Base-by-base conservation (phyloP, 2,329 filamentous ascomycete species). In the Torrubiellomyces zombiae region DNA sequence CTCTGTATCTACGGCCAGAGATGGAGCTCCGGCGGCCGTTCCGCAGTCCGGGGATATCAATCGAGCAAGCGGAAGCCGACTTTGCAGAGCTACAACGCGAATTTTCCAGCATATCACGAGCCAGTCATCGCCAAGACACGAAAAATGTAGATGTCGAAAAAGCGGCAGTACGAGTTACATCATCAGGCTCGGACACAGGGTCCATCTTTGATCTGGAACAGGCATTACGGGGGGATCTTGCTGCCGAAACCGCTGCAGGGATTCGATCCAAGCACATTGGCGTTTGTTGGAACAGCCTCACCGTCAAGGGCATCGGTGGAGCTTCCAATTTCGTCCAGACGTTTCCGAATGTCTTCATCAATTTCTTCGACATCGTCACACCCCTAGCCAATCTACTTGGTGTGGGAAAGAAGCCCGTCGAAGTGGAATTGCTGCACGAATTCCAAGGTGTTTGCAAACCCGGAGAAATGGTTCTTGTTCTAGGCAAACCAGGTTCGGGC, bases 391-490 rank as follows among this genome's bases (percentile, higher is more conserved):
- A 55, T 11, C 39, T 82, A 7, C 51, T 85, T 2, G 75, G 78
- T 0, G 41, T 71, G 10, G 69, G 71, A 1, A 67, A 67, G 28
- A 79, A 78, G 45, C 73, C 73, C 3, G 58, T 57, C 16, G 76
- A 91, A 44, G 66, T 74, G 20, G 74, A 80, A 5, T 73, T 92
- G 22, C 52, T 92, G 14, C 63, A 80, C 32, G 58, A 67, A 34
- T 89, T 85, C 53, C 61, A 59, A 25, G 77, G 75, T 16, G 61
- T 78, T 1, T 68, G 71, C 28, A 72, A 75, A 34, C 78, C 81
- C 0, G 85, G 83, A 1, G 83, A 93, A 56, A 92, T 93, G 82
- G 66, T 86, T 0, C 58, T 91, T 2, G 81, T 91, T 0, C 58
- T 91, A 6, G 81, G 81, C 13, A 67, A 73, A 32, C 81, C 81